Evolutionary conservation across 768 basidiomycete genomes (phyloP), one percentile per base, ranked within the genome.

Genomic region (Lentinula guzmanii): DNA sequence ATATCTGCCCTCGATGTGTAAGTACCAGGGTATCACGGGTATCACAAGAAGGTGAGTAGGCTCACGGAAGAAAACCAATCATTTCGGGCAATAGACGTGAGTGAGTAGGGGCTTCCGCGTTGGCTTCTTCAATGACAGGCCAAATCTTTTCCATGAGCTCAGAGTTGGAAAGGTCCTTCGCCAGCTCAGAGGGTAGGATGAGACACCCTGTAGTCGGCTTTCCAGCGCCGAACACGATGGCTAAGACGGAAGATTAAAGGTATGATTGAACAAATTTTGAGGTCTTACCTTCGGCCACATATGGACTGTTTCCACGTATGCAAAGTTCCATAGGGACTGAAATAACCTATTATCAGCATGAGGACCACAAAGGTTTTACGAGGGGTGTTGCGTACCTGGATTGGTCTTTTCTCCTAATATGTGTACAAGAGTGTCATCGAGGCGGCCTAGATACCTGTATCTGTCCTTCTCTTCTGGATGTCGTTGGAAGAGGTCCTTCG

Each of bases 381-480:
- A 3, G 21, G 21, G 8, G 54, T 1, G 15, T 15, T 35, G 63
- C 61, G 13, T 64, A 69, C 70, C 66, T 5, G 82, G 82, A 63
- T 83, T 83, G 9, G 81, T 82, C 72, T 85, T 85, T 70, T 85
- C 83, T 6, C 84, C 82, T 1, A 74, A 64, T 8, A 71, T 71
- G 61, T 76, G 70, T 1, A 80, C 77, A 9, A 86, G 73, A 0
- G 81, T 84, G 59, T 86, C 84, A 63, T 85, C 84, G 50, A 82
- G 68, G 28, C 62, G 56, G 66, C 69, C 16, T 68, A 73, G 3
- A 65, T 78, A 69, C 68, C 77, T 77, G 69, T 69, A 77, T 58
- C 72, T 72, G 39, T 72, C 66, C 6, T 67, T 62, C 37, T 76
- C 70, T 5, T 70, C 67, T 0, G 78, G 76, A 61, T 86, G 83